phyloP scores from a whole-genome alignment of 2,329 filamentous ascomycete genomes.

The Blastomyces silverae region DNA sequence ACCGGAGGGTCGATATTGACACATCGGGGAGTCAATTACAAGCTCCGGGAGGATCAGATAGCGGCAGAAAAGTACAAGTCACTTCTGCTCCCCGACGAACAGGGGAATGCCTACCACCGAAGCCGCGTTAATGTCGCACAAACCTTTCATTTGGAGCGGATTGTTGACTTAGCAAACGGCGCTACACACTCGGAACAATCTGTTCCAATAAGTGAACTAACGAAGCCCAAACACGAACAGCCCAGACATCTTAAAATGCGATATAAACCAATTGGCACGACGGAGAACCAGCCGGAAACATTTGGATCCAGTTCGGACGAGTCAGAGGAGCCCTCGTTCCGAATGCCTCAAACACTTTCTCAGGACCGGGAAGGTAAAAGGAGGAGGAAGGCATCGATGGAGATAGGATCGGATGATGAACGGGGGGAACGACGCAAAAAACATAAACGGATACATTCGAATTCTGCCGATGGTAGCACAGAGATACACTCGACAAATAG shows the following conservation, averaged over 20 bases:
- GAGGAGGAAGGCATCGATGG: constrained; percentile 30
- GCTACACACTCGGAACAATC: constrained; percentile 10
- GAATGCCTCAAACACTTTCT: constrained; percentile 26
- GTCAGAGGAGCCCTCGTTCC: constrained; percentile 34
- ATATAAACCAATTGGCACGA: constrained; percentile 40
- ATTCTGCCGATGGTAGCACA: constrained; percentile 21
- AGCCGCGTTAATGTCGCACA: constrained; percentile 20
- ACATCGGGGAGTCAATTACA: constrained; percentile 40
- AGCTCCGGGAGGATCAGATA: constrained; percentile 33
- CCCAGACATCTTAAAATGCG: constrained; percentile 42
- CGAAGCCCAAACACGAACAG: constrained; percentile 36
- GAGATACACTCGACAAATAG: constrained; percentile 20
- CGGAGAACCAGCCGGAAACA: constrained; percentile 29
- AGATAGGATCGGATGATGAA: constrained; percentile 24
- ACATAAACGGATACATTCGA: constrained; percentile 34
- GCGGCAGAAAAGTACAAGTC: constrained; percentile 29
- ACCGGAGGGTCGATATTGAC: constrained; percentile 39
- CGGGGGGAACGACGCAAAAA: constrained; percentile 31
- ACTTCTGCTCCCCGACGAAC: constrained; percentile 35
- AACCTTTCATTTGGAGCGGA: constrained; percentile 24
- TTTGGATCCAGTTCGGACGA: constrained; percentile 35
- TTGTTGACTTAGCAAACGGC: constrained; percentile 16
- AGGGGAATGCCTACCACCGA: constrained; percentile 31
- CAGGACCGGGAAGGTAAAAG: constrained; percentile 33
- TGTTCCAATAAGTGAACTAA: constrained; percentile 21